Percentiles rank a stretch among this genome's conserved stretches.
phyloP scores from a whole-genome alignment of 148 eudicot species.

The Silene latifolia region DNA sequence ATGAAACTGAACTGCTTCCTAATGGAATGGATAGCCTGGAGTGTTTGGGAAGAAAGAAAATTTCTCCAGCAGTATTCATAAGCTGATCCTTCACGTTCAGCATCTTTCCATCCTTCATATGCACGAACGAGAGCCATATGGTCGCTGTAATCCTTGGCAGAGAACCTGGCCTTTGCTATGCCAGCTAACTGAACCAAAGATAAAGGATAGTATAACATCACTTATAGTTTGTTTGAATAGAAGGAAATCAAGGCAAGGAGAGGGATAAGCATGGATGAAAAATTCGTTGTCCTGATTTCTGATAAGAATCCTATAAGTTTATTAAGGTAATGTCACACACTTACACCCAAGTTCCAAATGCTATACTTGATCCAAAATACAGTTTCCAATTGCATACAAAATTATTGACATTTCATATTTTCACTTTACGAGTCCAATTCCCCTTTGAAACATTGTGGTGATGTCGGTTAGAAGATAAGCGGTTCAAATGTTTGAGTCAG shows the following conservation, averaged over 20 bases:
- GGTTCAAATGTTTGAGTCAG: not conserved
- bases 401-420: not conserved
- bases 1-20: slow-evolving; percentile 86
- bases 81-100: slow-evolving; percentile 97
- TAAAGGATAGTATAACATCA: not conserved
- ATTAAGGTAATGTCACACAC: too few species aligned
- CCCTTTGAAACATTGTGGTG: not conserved
- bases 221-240: not conserved
- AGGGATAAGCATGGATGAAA: not conserved
- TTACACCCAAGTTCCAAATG: too few species aligned
- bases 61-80: slow-evolving; percentile 99
- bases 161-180: slow-evolving; percentile 95
- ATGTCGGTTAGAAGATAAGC: not conserved
- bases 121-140: slow-evolving; percentile 99
- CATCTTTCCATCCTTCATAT: slow-evolving; percentile 99
- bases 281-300: too few species aligned
- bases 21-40: slow-evolving; percentile 97
- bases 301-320: too few species aligned
- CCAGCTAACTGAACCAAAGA: slow-evolving; percentile 74
- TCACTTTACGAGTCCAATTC: not conserved
- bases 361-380: not conserved
- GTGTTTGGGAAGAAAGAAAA: slow-evolving; percentile 95
- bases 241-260: not conserved
- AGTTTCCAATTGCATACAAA: not conserved
- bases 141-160: slow-evolving; percentile 99